Percentiles rank a stretch among this genome's conserved stretches.
These are phyloP conservation scores for Heimioporus sp. DNA, from an alignment of 768 basidiomycete species.

Conservation along the genomic window DNA sequence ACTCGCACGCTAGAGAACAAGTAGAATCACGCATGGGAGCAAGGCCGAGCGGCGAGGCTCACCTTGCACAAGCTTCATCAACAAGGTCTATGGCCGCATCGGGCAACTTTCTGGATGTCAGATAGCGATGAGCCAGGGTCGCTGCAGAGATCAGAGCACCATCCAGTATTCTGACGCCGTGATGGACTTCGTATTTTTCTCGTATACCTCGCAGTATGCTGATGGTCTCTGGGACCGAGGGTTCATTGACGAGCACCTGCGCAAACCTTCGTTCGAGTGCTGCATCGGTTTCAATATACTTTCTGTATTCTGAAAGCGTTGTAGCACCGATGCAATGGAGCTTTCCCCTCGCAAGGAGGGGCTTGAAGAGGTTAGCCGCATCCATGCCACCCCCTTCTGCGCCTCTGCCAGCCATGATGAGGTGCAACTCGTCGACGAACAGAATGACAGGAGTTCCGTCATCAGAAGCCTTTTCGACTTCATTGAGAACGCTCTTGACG, in stretches of 20 bases:
- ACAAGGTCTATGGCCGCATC: slow-evolving; percentile 90
- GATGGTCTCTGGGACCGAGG: slow-evolving; percentile 85
- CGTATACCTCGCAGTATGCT: slow-evolving; percentile 91
- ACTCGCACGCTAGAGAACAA: slow-evolving; percentile 67
- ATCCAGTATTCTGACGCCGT: slow-evolving; percentile 87
- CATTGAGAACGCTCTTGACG: slow-evolving; percentile 87
- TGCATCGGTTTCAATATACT: slow-evolving; percentile 91
- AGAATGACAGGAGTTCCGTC: slow-evolving; percentile 82
- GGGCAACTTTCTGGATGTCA: slow-evolving; percentile 77
- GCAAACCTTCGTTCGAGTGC: slow-evolving; percentile 91
- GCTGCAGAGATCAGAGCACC: slow-evolving; percentile 87
- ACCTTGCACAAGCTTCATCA: slow-evolving; percentile 91
- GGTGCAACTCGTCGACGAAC: slow-evolving; percentile 93
- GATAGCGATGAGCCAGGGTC: slow-evolving; percentile 88
- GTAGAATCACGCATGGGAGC: not conserved
- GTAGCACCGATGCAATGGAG: slow-evolving; percentile 83
- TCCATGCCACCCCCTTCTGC: slow-evolving; percentile 89
- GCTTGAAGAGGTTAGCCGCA: slow-evolving; percentile 90
- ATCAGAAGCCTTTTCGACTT: slow-evolving; percentile 85
- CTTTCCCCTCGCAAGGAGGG: slow-evolving; percentile 84
- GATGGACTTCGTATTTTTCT: slow-evolving; percentile 92
- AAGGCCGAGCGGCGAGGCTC: slow-evolving; percentile 17
- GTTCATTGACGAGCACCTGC: slow-evolving; percentile 92
- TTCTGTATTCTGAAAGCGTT: slow-evolving; percentile 87
- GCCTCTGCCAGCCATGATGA: slow-evolving; percentile 89